Evolutionary conservation across 306 rosid genomes (phyloP).

Genomic region (Trifolium pratense): DNA sequence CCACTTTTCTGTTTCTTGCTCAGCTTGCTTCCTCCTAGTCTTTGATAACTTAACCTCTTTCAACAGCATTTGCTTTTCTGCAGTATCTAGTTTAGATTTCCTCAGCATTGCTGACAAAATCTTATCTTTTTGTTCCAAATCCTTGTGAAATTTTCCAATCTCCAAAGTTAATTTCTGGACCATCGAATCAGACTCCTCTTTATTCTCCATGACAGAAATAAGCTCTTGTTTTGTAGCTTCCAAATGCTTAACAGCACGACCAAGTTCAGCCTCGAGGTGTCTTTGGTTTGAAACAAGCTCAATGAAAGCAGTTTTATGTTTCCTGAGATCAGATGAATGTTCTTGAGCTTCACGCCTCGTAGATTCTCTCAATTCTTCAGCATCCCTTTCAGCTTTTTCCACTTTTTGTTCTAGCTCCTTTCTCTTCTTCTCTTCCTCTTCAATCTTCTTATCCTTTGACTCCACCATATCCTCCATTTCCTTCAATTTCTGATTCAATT

Average conservation of each 20-base stretch:
- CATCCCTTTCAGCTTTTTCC: constrained; percentile 56
- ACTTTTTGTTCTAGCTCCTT: constrained; percentile 69
- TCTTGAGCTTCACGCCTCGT: constrained; percentile 64
- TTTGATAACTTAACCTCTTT: constrained; percentile 86
- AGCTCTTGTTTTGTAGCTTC: constrained; percentile 76
- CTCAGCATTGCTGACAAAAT: constrained; percentile 92
- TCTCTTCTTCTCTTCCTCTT: constrained; percentile 60
- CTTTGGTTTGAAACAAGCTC: constrained; percentile 90
- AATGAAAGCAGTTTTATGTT: constrained; percentile 89
- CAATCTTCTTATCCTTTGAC: constrained; percentile 61
- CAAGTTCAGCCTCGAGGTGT: constrained; percentile 86
- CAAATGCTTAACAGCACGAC: constrained; percentile 64
- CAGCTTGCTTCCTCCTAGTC: constrained; percentile 91
- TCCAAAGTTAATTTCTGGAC: constrained; percentile 74
- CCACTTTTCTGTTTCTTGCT: constrained; percentile 80
- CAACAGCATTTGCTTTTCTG: constrained; percentile 82
- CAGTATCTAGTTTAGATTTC: constrained; percentile 77
- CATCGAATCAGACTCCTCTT: constrained; percentile 82
- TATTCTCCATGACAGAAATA: constrained; percentile 60
- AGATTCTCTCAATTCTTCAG: constrained; percentile 66
- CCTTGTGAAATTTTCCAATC: constrained; percentile 71
- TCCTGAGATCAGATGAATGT: constrained; percentile 85
- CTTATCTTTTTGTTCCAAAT: constrained; percentile 93
- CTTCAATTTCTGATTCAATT: constrained; percentile 60
- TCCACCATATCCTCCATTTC: constrained; percentile 64